Evolutionary conservation across 805 yeast species (phyloP), one percentile per base, ranked within the genome.

Genomic region (Pichia kluyveri): DNA sequence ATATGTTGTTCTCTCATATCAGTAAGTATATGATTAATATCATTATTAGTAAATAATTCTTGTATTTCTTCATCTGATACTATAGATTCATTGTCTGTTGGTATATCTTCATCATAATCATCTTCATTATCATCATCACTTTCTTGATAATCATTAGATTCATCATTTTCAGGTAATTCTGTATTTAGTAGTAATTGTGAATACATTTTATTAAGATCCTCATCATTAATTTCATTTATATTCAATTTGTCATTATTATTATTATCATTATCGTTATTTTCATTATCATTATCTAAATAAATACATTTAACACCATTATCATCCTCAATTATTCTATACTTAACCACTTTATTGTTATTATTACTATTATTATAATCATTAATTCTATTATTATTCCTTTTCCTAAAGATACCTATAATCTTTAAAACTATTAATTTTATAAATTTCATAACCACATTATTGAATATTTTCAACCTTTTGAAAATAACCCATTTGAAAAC

Each of bases 1-100:
- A 67, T 65, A 19, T 62, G 51, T 7, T 55, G 54, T n/a, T 58
- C 57, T 30, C 39, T 53, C 1, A 55, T 52, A 17, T 60, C 51
- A 44, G 17, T 40, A 4, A 45, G 36, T 14, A 45, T 43, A 2
- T 57, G 42, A 38, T 53, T 41, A 12, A 66, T 54, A 23, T 61
- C 64, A 8, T 53, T 51, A 4, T 63, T 57, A 1, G 54, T 51
- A 0, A 62, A 36, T 19, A 61, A 27, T 28, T 58, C 62, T 43
- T 10, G 17, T 14, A 34, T 15, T 14, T 34, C 37, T 10, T 30
- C 32, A 10, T 41, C 44, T 36, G 56, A 38, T 10, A 23, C 26
- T 23, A 5, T 23, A 23, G 26, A 23, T 23, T 23, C 26, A 23
- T 5, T 23, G 7, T 23, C 26, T 23, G 26, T 23, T 23, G 6